A percentile compares a stretch with the other conserved stretches of the same genome.
Conservation (phyloP, 352 stramenopile species). For the Pythium insidiosum region DNA sequence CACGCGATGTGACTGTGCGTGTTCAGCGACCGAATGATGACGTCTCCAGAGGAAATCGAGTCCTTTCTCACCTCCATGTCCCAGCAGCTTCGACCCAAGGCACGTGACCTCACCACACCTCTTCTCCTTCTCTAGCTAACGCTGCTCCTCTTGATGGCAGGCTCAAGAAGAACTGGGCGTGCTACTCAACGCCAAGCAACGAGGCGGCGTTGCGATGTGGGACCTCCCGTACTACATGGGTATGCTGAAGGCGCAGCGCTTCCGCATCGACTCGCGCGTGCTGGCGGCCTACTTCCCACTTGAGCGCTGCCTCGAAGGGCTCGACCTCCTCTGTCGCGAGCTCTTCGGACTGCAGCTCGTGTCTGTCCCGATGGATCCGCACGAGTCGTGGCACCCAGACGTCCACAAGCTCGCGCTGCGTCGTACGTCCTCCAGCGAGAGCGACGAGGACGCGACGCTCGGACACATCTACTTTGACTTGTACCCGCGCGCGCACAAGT, state of each 20-base stretch:
- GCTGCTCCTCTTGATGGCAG: conserved; percentile 10
- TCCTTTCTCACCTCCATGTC: conserved; percentile 59
- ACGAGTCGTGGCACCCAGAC: conserved; percentile 87
- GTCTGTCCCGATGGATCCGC: conserved; percentile 56
- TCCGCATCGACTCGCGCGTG: conserved; percentile 71
- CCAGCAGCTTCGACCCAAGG: conserved; percentile 63
- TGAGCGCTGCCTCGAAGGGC: conserved; percentile 85
- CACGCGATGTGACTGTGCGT: background rate
- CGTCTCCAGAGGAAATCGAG: conserved; percentile 54
- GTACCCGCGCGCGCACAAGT: conserved; percentile 85
- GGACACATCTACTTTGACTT: conserved; percentile 95
- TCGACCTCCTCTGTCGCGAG: conserved; percentile 80
- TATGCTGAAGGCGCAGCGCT: conserved; percentile 67
- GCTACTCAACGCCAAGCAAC: conserved; percentile 52
- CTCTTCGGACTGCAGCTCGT: conserved; percentile 90
- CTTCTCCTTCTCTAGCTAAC: background rate
- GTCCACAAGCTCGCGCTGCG: conserved; percentile 90
- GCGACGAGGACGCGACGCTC: too few species aligned
- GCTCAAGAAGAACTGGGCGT: conserved; percentile 47
- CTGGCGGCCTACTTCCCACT: conserved; percentile 89
- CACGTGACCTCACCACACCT: conserved; percentile 8
- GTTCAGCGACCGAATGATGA: conserved; percentile 81
- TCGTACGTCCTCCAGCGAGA: conserved; percentile 32
- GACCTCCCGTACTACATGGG: conserved; percentile 93
- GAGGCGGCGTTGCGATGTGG: conserved; percentile 84